Conservation (phyloP, 1,139 yeast species). For the Casaregolazyma lundiana region DNA sequence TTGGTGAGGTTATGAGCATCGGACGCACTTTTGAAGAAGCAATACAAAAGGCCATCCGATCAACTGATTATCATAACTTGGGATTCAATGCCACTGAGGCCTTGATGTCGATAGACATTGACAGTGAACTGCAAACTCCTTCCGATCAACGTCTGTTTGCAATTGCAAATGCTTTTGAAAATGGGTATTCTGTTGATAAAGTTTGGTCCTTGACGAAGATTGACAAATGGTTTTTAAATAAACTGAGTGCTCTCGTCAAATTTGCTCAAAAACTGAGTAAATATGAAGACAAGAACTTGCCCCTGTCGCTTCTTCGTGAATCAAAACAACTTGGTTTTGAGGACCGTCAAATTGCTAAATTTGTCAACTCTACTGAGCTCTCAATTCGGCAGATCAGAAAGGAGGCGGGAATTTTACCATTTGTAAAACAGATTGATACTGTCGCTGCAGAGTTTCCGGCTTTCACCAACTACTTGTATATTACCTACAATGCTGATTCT, state of each 20-base stretch:
- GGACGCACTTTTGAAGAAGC: conserved; percentile 99
- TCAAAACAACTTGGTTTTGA: conserved; percentile 98
- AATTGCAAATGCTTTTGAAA: conserved; percentile 83
- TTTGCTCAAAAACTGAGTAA: conserved; percentile 62
- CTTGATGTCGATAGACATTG: conserved; percentile 84
- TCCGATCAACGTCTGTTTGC: conserved; percentile 96
- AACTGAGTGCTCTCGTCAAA: conserved; percentile 65
- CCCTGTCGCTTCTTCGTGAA: conserved; percentile 59
- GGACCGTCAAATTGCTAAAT: conserved; percentile 93
- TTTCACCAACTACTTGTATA: conserved; percentile 86
- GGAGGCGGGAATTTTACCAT: conserved; percentile 84
- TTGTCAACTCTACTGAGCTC: conserved; percentile 84
- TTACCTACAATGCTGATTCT: conserved; percentile 90
- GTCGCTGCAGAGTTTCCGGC: conserved; percentile 99
- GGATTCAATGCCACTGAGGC: conserved; percentile 91
- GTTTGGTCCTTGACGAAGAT: conserved; percentile 90
- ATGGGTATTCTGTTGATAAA: conserved; percentile 86
- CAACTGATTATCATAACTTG: conserved; percentile 89
- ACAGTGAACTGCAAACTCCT: conserved; percentile 87
- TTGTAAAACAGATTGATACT: conserved; percentile 95
- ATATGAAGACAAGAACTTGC: conserved; percentile 55
- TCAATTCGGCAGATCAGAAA: conserved; percentile 89
- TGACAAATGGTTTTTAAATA: conserved; percentile 95
- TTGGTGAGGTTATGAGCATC: conserved; percentile 98
- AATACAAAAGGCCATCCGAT: conserved; percentile 94